These are phyloP conservation scores for Elongisporangium undulatum DNA, from an alignment of 352 stramenopile genomes.

Conservation along the genomic window DNA sequence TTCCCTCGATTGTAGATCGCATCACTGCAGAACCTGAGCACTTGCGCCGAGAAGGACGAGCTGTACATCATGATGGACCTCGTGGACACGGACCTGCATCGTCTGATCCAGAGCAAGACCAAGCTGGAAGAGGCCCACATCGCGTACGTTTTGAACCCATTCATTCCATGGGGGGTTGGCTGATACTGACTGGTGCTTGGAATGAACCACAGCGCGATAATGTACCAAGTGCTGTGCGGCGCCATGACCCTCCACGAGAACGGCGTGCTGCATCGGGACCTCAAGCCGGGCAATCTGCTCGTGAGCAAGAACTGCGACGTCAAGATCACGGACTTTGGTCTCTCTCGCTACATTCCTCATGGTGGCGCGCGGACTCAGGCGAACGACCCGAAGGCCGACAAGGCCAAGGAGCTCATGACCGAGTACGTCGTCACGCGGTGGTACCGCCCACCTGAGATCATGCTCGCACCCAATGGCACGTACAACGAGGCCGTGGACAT, in stretches of 20 bases:
- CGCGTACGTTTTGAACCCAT: conserved; percentile 45
- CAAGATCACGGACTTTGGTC: conserved; percentile 84
- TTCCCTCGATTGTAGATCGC: conserved; percentile 42
- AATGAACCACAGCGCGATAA: conserved; percentile 77
- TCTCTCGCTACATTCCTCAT: conserved; percentile 68
- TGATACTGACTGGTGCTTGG: not conserved
- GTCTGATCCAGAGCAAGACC: conserved; percentile 86
- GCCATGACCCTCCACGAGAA: conserved; percentile 90
- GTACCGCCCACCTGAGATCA: conserved; percentile 83
- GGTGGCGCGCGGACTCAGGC: conserved; percentile 10
- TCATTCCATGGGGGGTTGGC: conserved; percentile 1
- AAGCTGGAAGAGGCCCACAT: conserved; percentile 80
- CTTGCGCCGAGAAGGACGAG: conserved; percentile 86
- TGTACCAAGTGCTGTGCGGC: conserved; percentile 91
- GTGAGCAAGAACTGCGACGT: conserved; percentile 83
- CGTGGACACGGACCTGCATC: conserved; percentile 91
- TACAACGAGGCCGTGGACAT: conserved; percentile 84
- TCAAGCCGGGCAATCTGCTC: conserved; percentile 85
- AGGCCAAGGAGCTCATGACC: conserved; percentile 69
- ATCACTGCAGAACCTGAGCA: conserved; percentile 77
- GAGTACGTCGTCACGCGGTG: conserved; percentile 86
- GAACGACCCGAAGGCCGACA: conserved; percentile 27
- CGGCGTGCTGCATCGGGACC: conserved; percentile 77
- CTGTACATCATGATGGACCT: conserved; percentile 96
- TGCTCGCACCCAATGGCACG: conserved; percentile 69